A percentile compares a stretch with the other conserved stretches of the same genome.
Conservation (phyloP, 768 basidiomycete species). For the Amanita phalloides region DNA sequence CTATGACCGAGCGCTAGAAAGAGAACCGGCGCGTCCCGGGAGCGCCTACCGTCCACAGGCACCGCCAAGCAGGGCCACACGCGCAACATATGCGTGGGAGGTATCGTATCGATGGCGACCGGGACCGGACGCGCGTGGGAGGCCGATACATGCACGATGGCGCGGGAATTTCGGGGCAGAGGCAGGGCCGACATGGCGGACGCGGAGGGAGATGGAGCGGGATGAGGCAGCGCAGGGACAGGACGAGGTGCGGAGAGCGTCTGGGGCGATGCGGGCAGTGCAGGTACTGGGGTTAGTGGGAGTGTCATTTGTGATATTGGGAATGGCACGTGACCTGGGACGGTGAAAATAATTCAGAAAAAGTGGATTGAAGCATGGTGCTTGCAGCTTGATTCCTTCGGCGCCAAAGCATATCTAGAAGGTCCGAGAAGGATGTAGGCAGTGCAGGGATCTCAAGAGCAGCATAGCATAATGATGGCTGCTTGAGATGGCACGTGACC, state of each 20-base stretch:
- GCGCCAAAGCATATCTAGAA: too few relatives aligned
- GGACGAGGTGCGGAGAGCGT: slow-evolving; percentile 17
- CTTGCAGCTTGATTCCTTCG: too few relatives aligned
- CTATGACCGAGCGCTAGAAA: slow-evolving; percentile 31
- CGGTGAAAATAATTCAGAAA: neutral
- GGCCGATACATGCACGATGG: slow-evolving; percentile 9
- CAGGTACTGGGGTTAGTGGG: slow-evolving; percentile 17
- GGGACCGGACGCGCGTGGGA: slow-evolving; percentile 12
- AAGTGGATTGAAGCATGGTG: too few relatives aligned
- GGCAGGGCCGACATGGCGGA: neutral
- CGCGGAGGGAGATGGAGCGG: slow-evolving; percentile 6
- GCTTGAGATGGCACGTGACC: slow-evolving; percentile 9
- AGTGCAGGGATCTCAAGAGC: too few relatives aligned
- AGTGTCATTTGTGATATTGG: slow-evolving; percentile 13
- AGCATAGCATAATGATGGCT: too few relatives aligned
- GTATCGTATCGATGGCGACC: slow-evolving; percentile 13
- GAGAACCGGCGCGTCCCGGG: slow-evolving; percentile 11
- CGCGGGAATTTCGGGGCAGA: neutral
- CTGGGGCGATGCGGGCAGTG: slow-evolving; percentile 16
- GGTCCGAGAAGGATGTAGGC: too few relatives aligned
- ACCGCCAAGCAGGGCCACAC: slow-evolving; percentile 18
- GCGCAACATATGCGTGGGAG: slow-evolving; percentile 33
- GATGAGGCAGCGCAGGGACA: slow-evolving; percentile 10
- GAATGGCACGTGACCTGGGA: slow-evolving; percentile 5
- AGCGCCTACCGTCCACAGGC: slow-evolving; percentile 9